phyloP scores from a whole-genome alignment of 176 grass and related monocot genomes.

The Typha latifolia region DNA sequence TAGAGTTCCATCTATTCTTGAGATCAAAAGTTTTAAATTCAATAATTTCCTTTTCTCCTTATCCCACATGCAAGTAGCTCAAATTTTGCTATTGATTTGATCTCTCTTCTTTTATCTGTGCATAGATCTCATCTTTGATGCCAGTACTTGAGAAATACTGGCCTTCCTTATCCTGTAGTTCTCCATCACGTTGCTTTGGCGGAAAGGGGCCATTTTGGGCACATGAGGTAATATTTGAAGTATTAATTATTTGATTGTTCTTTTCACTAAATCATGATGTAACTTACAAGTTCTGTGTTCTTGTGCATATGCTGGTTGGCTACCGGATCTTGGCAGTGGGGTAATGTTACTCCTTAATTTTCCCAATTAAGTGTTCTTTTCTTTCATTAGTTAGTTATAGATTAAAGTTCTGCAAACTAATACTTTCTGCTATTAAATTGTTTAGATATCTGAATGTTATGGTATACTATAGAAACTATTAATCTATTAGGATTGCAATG shows the following conservation, averaged over 20 bases:
- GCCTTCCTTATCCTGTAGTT: slow-evolving; percentile 37
- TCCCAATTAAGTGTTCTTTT: not conserved
- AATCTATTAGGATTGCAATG: too few species aligned
- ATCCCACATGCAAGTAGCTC: too few species aligned
- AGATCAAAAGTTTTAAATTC: not conserved
- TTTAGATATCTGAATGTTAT: too few species aligned
- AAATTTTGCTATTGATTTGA: not conserved
- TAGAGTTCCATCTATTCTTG: not conserved
- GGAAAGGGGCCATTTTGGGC: slow-evolving; percentile 71
- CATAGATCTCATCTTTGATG: slow-evolving; percentile 55
- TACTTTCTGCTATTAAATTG: too few species aligned
- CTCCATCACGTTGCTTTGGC: slow-evolving; percentile 65
- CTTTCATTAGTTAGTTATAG: not conserved
- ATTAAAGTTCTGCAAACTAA: too few species aligned
- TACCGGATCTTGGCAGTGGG: slow-evolving; percentile 48
- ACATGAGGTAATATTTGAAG: slow-evolving; percentile 48
- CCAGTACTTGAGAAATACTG: slow-evolving; percentile 72
- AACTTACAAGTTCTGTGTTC: slow-evolving; percentile 11
- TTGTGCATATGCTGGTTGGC: slow-evolving; percentile 41
- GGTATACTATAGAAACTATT: too few species aligned
- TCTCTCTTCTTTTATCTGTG: slow-evolving; percentile 10
- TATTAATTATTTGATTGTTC: not conserved
- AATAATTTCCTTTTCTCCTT: not conserved
- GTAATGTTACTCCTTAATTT: slow-evolving; percentile 40
- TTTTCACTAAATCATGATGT: not conserved